Conservation (phyloP, 768 basidiomycete species). For the Hydnomerulius pinastri region DNA sequence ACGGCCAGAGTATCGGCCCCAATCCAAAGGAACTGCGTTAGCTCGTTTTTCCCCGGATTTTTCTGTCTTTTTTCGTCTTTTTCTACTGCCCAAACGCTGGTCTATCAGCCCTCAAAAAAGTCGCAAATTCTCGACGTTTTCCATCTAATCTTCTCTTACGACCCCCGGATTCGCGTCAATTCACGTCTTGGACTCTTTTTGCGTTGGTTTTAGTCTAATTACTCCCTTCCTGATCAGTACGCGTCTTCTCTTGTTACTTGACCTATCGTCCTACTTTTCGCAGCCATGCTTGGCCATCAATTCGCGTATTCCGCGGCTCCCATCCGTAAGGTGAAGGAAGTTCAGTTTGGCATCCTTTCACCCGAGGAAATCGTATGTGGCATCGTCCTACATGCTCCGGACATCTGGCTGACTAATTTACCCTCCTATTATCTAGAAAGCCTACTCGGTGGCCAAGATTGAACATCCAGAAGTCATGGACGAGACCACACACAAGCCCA, state of each 20-base stretch:
- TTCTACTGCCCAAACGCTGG: neutral
- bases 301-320: constrained; percentile 94
- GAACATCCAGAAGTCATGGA: constrained; percentile 99
- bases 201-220: constrained; percentile 1
- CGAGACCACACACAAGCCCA: constrained; percentile 86
- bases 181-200: constrained; percentile 17
- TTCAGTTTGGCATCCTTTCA: constrained; percentile 97
- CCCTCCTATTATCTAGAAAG: constrained; percentile 68
- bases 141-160: constrained; percentile 6
- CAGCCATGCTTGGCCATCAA: constrained; percentile 81
- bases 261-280: constrained; percentile 6
- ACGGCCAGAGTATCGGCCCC: neutral
- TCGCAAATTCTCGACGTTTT: constrained; percentile 14
- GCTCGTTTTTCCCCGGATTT: constrained; percentile 15
- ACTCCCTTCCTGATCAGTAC: constrained; percentile 8
- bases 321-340: constrained; percentile 93
- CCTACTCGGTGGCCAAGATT: constrained; percentile 96
- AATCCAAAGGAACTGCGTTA: constrained; percentile 3
- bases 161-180: constrained; percentile 27
- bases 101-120: constrained; percentile 21
- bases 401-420: constrained; percentile 8
- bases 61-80: constrained; percentile 16
- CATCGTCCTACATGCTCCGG: neutral
- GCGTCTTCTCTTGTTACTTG: constrained; percentile 13
- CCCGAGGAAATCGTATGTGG: constrained; percentile 91